Conservation (phyloP, 306 rosid genomes). For the Corylus heterophylla region DNA sequence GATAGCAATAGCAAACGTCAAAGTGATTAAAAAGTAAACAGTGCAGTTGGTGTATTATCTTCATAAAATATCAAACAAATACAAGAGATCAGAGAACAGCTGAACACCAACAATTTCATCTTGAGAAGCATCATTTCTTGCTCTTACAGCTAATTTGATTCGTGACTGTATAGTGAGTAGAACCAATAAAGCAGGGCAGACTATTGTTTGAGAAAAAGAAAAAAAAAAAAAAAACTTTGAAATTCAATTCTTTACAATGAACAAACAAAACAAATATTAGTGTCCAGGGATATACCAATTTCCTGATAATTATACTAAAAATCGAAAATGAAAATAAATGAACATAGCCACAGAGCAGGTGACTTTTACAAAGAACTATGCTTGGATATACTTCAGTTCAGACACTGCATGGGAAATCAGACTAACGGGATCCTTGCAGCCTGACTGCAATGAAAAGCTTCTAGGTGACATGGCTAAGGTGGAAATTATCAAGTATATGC, state of each 20-base stretch:
- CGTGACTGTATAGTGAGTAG: background rate
- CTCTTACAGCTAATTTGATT: background rate
- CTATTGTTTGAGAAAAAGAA: slow-evolving; percentile 3
- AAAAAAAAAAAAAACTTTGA: slow-evolving; percentile 7
- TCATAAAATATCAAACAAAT: background rate
- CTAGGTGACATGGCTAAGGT: background rate
- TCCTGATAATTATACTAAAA: slow-evolving; percentile 14
- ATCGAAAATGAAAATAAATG: background rate
- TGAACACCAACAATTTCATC: background rate
- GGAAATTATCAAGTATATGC: background rate
- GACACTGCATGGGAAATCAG: slow-evolving; percentile 15
- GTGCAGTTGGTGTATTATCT: background rate
- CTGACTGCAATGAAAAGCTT: slow-evolving; percentile 12
- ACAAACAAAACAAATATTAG: slow-evolving; percentile 20
- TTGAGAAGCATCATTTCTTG: background rate
- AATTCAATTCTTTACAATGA: slow-evolving; percentile 35
- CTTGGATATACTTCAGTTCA: slow-evolving; percentile 23
- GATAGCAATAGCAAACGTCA: background rate
- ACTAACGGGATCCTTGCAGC: slow-evolving; percentile 20
- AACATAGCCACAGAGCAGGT: background rate
- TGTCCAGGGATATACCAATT: slow-evolving; percentile 8
- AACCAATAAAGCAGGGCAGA: background rate
- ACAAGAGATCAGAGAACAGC: background rate
- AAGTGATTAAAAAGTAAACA: background rate
- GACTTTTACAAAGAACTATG: slow-evolving; percentile 12